Evolutionary conservation across 202 grass and related monocot genomes (phyloP).

Genomic region (Dendrocalamus latiflorus): DNA sequence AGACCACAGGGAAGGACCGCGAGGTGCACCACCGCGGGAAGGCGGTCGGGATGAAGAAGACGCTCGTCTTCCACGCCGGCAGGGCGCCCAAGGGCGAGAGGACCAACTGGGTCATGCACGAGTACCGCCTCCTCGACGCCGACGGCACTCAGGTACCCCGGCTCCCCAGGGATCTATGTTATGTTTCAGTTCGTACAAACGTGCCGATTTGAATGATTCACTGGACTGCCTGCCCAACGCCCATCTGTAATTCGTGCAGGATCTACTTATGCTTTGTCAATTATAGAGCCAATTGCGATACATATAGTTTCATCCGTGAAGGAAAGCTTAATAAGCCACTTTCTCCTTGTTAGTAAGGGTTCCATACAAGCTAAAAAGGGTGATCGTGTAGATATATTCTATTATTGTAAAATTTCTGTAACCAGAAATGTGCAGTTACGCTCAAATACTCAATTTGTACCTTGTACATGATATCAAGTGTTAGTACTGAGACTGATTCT

Average conservation of each 20-base stretch:
- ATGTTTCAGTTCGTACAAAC: not conserved
- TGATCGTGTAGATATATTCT: not conserved
- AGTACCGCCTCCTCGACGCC: constrained; percentile 68
- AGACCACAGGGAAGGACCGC: constrained; percentile 95
- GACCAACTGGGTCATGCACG: constrained; percentile 99
- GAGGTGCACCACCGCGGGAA: constrained; percentile 50
- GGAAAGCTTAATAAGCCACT: not conserved
- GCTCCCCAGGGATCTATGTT: not conserved
- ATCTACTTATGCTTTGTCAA: not conserved
- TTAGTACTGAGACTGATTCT: not conserved
- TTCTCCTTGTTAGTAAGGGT: not conserved
- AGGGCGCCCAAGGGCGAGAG: constrained; percentile 79
- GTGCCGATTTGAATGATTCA: not conserved
- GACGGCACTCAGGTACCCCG: constrained; percentile 34
- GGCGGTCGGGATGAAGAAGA: constrained; percentile 89
- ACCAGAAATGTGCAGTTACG: not conserved
- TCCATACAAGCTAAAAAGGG: not conserved
- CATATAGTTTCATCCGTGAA: not conserved
- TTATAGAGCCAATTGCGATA: not conserved
- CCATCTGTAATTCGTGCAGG: not conserved
- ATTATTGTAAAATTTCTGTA: not conserved
- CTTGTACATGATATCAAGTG: not conserved
- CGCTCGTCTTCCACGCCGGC: constrained; percentile 84
- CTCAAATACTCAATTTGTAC: not conserved
- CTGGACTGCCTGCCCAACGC: not conserved